A percentile compares a stretch with the other conserved stretches of the same genome.
Conservation (phyloP, 73 alveolate genomes). For the Loxodes magnus region DNA sequence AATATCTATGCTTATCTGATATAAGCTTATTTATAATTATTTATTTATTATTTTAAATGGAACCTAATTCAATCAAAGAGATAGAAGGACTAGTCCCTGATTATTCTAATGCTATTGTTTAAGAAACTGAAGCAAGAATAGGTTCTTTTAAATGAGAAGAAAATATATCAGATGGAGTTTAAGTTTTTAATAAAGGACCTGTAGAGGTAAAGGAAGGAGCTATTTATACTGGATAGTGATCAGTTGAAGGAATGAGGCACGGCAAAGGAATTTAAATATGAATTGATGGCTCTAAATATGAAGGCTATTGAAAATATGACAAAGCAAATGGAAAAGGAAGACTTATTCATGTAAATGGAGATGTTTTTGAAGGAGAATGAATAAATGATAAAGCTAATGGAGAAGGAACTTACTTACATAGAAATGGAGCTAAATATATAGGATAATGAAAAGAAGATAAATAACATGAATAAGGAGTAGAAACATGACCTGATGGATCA, state of each 20-base stretch:
- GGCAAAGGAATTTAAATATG: constrained; percentile 22
- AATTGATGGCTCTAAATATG: constrained; percentile 34
- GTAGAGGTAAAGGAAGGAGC: too few relatives aligned
- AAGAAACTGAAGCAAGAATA: too few relatives aligned
- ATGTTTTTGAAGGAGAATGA: constrained; percentile 43
- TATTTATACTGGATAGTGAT: constrained; percentile 63
- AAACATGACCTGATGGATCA: constrained; percentile 44
- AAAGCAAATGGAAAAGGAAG: constrained; percentile 67
- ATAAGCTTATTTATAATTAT: too few relatives aligned
- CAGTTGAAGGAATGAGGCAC: constrained; percentile 46
- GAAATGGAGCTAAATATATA: constrained; percentile 40
- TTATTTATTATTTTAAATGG: too few relatives aligned
- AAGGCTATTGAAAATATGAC: constrained; percentile 44
- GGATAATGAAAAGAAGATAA: constrained; percentile 64
- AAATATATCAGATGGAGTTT: constrained; percentile 41
- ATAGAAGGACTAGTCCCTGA: too few relatives aligned
- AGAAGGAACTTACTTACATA: constrained; percentile 23
- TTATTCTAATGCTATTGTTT: too few relatives aligned
- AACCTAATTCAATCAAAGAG: too few relatives aligned
- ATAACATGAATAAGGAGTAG: constrained; percentile 66
- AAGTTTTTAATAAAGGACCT: too few relatives aligned
- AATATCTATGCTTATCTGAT: too few relatives aligned
- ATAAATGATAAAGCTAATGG: constrained; percentile 35
- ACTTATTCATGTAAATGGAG: constrained; percentile 31
- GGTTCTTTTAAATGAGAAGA: constrained; percentile 39